Conservation (phyloP, 2,329 filamentous ascomycete genomes). For the Polytolypa hystricis region DNA sequence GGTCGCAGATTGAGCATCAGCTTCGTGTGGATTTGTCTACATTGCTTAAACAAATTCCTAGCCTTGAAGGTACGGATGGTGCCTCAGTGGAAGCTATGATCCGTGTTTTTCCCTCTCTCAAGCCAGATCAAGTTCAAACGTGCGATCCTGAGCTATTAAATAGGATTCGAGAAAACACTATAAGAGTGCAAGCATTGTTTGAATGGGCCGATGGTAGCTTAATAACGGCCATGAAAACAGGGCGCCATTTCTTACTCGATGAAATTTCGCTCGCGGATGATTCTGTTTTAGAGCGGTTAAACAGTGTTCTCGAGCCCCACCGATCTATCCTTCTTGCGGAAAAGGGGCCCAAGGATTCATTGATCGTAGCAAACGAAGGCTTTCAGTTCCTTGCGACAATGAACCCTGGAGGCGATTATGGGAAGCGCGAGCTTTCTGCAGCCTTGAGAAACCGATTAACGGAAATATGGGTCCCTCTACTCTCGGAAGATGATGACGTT, state of each 20-base stretch:
- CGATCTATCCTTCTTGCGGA: constrained; percentile 82
- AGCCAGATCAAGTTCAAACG: constrained; percentile 30
- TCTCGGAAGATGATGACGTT: constrained; percentile 77
- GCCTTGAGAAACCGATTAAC: constrained; percentile 94
- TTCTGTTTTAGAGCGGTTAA: constrained; percentile 88
- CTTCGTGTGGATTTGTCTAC: constrained; percentile 51
- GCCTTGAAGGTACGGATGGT: constrained; percentile 15
- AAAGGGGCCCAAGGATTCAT: constrained; percentile 76
- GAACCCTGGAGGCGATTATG: constrained; percentile 98
- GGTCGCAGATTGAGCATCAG: constrained; percentile 57
- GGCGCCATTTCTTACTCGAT: constrained; percentile 85
- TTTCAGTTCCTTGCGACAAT: constrained; percentile 98
- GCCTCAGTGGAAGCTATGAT: constrained; percentile 47
- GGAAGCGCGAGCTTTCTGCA: constrained; percentile 92
- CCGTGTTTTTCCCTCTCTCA: constrained; percentile 46
- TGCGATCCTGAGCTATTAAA: constrained; percentile 41
- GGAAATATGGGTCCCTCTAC: constrained; percentile 91
- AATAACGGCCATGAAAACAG: constrained; percentile 83
- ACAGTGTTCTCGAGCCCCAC: constrained; percentile 87
- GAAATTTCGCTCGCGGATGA: constrained; percentile 98
- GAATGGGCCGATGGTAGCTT: constrained; percentile 94
- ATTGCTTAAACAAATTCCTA: constrained; percentile 28
- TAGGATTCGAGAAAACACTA: constrained; percentile 36
- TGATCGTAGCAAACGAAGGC: constrained; percentile 60
- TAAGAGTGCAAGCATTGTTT: constrained; percentile 73